Percentiles rank a stretch among this genome's conserved stretches.
These are phyloP conservation scores for Physaria fendleri DNA, from an alignment of 345 rosid species.

Conservation along the genomic window DNA sequence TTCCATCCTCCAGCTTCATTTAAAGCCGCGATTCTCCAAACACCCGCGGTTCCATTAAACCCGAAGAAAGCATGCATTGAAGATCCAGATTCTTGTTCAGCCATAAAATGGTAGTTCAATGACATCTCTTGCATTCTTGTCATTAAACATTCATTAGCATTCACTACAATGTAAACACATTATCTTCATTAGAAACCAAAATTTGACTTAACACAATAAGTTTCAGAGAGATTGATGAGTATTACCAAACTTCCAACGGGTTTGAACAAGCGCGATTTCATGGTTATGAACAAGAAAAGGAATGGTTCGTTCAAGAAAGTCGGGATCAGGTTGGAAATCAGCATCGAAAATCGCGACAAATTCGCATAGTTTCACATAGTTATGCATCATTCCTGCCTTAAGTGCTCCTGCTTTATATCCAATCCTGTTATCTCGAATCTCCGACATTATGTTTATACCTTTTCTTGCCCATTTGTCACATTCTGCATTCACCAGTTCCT, in stretches of 20 bases:
- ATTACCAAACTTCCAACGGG: conserved; percentile 62
- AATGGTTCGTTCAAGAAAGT: conserved; percentile 37
- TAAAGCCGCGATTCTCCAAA: conserved; percentile 35
- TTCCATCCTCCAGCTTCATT: conserved; percentile 39
- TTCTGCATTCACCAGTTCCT: conserved; percentile 30
- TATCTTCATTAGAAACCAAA: background rate
- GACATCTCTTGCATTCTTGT: conserved; percentile 59
- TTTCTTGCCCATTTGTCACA: conserved; percentile 34
- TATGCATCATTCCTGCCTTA: conserved; percentile 53
- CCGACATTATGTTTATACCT: conserved; percentile 35
- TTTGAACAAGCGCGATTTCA: conserved; percentile 41
- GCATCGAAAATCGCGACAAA: conserved; percentile 50
- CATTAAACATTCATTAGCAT: conserved; percentile 51
- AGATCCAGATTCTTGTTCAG: conserved; percentile 57
- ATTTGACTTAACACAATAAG: background rate
- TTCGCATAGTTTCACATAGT: conserved; percentile 44
- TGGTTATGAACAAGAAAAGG: conserved; percentile 45
- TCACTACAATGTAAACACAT: conserved; percentile 28
- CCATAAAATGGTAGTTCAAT: conserved; percentile 44
- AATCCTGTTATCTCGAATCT: conserved; percentile 39
- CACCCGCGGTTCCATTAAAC: conserved; percentile 44
- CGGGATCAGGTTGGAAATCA: conserved; percentile 54
- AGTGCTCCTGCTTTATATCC: conserved; percentile 56
- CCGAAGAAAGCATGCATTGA: conserved; percentile 46
- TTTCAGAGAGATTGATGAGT: background rate